Evolutionary conservation across 129 eudicot species (phyloP), one percentile per base, ranked within the genome.

Genomic region (Apium graveolens): DNA sequence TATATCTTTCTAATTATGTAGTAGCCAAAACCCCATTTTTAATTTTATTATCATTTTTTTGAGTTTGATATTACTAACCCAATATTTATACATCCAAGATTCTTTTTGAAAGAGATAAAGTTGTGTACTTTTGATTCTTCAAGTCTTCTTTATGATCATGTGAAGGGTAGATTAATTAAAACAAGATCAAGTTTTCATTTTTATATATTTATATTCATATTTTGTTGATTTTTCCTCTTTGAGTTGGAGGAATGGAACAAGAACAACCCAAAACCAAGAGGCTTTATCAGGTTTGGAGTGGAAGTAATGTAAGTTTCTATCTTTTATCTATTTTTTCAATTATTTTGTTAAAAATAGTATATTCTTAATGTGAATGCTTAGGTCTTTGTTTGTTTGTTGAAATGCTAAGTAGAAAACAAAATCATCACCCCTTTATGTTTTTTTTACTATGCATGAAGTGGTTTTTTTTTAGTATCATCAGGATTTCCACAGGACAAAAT

Each of bases 201-300:
- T 44, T 41, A 11, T 1, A 27, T 16, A 14, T 44, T 14, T 21
- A 6, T 37, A 9, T 68, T 21, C 20, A 34, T 7, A 69, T 39
- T 71, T 71, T 35, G 48, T 17, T 39, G 35, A 42, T 5, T 73
- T 21, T 26, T 73, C 24, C 29, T 73, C 38, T 73, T 43, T 42
- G 63, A 31, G 7, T 49, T 41, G n/a, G 13, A 73, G 77, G 16
- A 51, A 86, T 86, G 87, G 84, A 53, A 46, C 85, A 14, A 32
- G 78, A 35, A 18, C 81, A 72, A 32, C 79, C 81, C 66, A 49
- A 80, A 80, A 75, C 81, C 5, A 80, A 60, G 83, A 88, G 82
- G 86, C 81, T 86, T 80, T 86, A 86, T 86, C 88, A 88, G 53
- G 90, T 78, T 70, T 88, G 92, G 92, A 86, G 81, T 60, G 92